phyloP scores from a whole-genome alignment of 495 filamentous ascomycete species.

The Xeromyces bisporus region DNA sequence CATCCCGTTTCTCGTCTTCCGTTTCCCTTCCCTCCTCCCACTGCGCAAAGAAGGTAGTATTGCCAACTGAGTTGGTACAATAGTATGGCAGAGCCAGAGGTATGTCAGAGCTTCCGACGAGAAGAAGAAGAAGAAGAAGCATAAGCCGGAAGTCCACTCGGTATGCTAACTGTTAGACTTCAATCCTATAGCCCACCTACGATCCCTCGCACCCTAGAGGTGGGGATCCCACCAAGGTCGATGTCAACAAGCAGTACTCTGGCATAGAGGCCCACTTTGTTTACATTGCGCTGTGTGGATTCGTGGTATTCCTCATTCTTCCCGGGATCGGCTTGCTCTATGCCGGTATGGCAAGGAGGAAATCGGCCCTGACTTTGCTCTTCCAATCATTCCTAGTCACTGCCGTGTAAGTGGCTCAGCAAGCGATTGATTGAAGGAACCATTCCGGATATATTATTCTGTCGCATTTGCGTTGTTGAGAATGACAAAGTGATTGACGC shows the following conservation, averaged over 20 bases:
- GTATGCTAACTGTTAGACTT: no score
- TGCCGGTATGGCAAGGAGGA: slow-evolving; percentile 38
- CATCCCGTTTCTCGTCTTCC: no score
- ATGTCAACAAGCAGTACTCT: slow-evolving; percentile 33
- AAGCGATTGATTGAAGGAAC: background rate
- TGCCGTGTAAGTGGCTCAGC: slow-evolving; percentile 19
- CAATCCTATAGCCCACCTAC: slow-evolving; percentile 22
- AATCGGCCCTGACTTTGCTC: slow-evolving; percentile 37
- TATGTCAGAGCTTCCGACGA: no score
- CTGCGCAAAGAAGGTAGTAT: no score
- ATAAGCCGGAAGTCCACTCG: no score
- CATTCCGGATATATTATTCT: background rate
- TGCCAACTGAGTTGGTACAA: no score
- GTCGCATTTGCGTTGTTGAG: no score
- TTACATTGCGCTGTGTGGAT: slow-evolving; percentile 33
- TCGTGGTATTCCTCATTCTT: slow-evolving; percentile 42
- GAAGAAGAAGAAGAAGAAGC: no score
- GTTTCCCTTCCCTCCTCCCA: no score
- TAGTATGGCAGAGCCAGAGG: no score
- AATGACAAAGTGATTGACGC: no score
- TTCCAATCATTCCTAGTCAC: slow-evolving; percentile 40
- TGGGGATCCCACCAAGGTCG: slow-evolving; percentile 26
- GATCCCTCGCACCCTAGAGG: slow-evolving; percentile 28
- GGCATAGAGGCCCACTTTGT: slow-evolving; percentile 35
- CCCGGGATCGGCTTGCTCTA: slow-evolving; percentile 43